A percentile compares a stretch with the other conserved stretches of the same genome.
Evolutionary conservation across 2,329 filamentous ascomycete genomes (phyloP).

Genomic region (Phaeosphaeriaceae sp.): DNA sequence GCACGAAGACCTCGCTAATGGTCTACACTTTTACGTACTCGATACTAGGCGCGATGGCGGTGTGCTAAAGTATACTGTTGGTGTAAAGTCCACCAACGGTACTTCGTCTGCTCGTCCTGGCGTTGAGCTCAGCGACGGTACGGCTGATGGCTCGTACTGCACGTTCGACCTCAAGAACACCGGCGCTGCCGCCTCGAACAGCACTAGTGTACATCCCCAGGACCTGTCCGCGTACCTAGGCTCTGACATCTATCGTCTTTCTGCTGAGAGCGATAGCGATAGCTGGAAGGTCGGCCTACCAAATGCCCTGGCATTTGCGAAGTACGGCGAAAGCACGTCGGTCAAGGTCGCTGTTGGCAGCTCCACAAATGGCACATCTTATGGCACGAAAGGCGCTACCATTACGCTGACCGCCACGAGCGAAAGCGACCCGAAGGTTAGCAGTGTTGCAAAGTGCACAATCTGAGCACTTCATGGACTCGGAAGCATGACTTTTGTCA

Average conservation of each 20-base stretch:
- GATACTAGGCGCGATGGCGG: slow-evolving; percentile 53
- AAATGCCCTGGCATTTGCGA: slow-evolving; percentile 49
- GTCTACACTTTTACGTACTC: slow-evolving; percentile 60
- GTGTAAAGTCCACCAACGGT: slow-evolving; percentile 48
- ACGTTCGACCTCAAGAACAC: slow-evolving; percentile 58
- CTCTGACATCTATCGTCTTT: slow-evolving; percentile 59
- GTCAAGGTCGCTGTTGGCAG: slow-evolving; percentile 54
- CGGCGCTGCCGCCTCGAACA: slow-evolving; percentile 38
- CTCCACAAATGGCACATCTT: slow-evolving; percentile 28
- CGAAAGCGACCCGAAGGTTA: slow-evolving; percentile 10
- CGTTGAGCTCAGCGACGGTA: slow-evolving; percentile 50
- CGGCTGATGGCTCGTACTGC: slow-evolving; percentile 52
- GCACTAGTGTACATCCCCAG: slow-evolving; percentile 32
- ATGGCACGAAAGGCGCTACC: slow-evolving; percentile 27
- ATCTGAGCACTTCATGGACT: background rate
- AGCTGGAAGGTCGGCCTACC: slow-evolving; percentile 57
- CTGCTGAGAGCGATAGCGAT: slow-evolving; percentile 51
- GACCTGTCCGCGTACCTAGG: slow-evolving; percentile 51
- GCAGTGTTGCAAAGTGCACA: slow-evolving; percentile 10
- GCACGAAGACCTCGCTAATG: slow-evolving; percentile 56
- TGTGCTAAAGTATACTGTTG: slow-evolving; percentile 59
- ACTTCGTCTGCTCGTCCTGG: slow-evolving; percentile 43
- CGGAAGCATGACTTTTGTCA: background rate
- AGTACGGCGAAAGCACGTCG: slow-evolving; percentile 49
- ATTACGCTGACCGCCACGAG: slow-evolving; percentile 19